Percentiles rank a stretch among this genome's conserved stretches.
Evolutionary conservation across 2,329 filamentous ascomycete species (phyloP).

Genomic region (Calonectria pteridis): DNA sequence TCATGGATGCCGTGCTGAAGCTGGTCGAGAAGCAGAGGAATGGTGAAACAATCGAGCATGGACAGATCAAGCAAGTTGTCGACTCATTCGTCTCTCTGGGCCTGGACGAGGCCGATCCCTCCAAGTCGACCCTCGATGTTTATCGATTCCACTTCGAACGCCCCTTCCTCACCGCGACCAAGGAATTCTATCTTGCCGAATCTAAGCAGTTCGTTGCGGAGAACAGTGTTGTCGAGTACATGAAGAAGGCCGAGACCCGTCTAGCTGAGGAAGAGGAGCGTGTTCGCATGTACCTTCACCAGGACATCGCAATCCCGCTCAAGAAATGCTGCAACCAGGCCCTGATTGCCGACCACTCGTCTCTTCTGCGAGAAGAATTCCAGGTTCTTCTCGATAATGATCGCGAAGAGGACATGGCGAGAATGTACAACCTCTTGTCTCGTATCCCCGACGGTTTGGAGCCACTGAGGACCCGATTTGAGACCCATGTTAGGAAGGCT

Average conservation of each 20-base stretch:
- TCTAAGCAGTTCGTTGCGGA: constrained; percentile 95
- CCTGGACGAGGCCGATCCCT: constrained; percentile 90
- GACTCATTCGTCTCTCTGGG: constrained; percentile 97
- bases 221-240: constrained; percentile 98
- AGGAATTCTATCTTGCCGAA: constrained; percentile 88
- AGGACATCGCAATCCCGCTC: constrained; percentile 86
- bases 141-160: constrained; percentile 94
- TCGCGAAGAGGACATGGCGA: constrained; percentile 92
- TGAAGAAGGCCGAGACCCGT: constrained; percentile 97
- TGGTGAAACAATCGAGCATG: constrained; percentile 97
- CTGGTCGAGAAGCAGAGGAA: constrained; percentile 97
- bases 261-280: constrained; percentile 94
- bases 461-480: constrained; percentile 87
- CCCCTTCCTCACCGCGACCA: constrained; percentile 89
- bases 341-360: constrained; percentile 89
- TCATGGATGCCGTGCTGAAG: constrained; percentile 95
- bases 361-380: constrained; percentile 93
- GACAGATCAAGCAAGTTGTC: constrained; percentile 96
- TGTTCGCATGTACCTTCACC: constrained; percentile 90
- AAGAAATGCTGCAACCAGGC: constrained; percentile 91
- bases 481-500: constrained; percentile 91
- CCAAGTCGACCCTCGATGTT: constrained; percentile 94
- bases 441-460: constrained; percentile 93
- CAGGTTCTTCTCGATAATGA: constrained; percentile 94
- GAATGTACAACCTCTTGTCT: constrained; percentile 94